Evolutionary conservation across 306 rosid species (phyloP).

Genomic region (Acmispon strigosus): DNA sequence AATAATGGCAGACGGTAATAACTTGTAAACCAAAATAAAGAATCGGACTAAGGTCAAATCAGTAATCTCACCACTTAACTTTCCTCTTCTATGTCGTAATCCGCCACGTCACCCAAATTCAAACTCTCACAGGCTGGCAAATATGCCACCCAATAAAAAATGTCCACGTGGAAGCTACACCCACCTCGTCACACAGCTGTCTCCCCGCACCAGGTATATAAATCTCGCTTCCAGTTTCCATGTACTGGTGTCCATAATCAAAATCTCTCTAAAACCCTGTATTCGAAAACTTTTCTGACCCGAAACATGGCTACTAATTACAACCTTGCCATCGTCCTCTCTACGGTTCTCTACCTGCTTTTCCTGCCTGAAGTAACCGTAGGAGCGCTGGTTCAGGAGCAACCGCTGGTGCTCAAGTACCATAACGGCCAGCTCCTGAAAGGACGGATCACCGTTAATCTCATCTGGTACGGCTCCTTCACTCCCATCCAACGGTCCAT

Average conservation of each 20-base stretch:
- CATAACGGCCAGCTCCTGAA: conserved; percentile 85
- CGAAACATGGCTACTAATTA: conserved; percentile 20
- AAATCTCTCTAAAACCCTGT: background rate
- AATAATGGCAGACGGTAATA: too few species aligned
- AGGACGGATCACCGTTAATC: conserved; percentile 69
- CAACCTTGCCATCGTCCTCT: conserved; percentile 23
- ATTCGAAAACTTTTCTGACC: background rate
- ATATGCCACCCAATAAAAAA: background rate
- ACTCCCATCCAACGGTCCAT: conserved; percentile 73
- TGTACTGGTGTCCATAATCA: background rate
- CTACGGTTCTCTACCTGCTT: background rate
- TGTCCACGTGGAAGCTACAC: background rate
- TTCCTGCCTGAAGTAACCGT: conserved; percentile 8
- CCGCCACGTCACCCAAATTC: conserved; percentile 32
- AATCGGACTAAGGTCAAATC: conserved; percentile 1
- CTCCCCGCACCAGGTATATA: conserved; percentile 22
- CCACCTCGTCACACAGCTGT: conserved; percentile 54
- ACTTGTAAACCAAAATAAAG: background rate
- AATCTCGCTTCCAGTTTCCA: background rate
- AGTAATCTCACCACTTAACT: conserved; percentile 11
- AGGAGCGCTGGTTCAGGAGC: conserved; percentile 51
- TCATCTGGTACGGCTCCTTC: conserved; percentile 80
- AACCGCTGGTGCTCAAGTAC: conserved; percentile 65
- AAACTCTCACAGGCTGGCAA: conserved; percentile 40
- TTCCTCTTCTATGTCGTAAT: background rate